phyloP scores from a whole-genome alignment of 2,329 filamentous ascomycete species.

The Trichoderma atrobrunneum region DNA sequence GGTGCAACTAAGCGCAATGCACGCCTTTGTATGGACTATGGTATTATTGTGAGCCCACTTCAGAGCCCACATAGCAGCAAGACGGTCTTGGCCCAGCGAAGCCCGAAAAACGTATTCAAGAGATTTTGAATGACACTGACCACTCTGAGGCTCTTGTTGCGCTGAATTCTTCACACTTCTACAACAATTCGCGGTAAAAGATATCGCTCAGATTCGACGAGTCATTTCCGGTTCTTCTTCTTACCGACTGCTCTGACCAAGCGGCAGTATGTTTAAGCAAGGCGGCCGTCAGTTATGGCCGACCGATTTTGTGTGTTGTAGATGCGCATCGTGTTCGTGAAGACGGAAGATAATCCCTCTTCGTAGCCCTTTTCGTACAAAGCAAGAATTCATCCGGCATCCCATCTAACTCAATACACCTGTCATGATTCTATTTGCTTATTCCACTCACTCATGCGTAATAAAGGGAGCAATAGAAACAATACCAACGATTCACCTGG shows the following conservation, averaged over 20 bases:
- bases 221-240: background rate
- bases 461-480: background rate
- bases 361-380: background rate
- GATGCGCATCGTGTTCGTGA: background rate
- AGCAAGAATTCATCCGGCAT: background rate
- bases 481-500: too few species aligned
- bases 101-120: background rate
- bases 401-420: background rate
- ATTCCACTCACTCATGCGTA: background rate
- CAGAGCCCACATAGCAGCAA: background rate
- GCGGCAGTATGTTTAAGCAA: background rate
- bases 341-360: background rate
- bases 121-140: slow-evolving; percentile 3
- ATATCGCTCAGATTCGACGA: background rate
- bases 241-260: background rate
- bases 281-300: background rate
- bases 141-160: slow-evolving; percentile 8
- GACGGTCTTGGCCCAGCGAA: background rate
- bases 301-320: background rate
- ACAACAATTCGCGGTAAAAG: background rate
- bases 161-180: slow-evolving; percentile 6
- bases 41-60: background rate
- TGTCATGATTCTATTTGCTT: background rate
- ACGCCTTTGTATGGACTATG: background rate
- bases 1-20: background rate